Percentiles rank a stretch among this genome's conserved stretches.
phyloP scores from a whole-genome alignment of 2,329 filamentous ascomycete species.

The Rhynchosporium agropyri region DNA sequence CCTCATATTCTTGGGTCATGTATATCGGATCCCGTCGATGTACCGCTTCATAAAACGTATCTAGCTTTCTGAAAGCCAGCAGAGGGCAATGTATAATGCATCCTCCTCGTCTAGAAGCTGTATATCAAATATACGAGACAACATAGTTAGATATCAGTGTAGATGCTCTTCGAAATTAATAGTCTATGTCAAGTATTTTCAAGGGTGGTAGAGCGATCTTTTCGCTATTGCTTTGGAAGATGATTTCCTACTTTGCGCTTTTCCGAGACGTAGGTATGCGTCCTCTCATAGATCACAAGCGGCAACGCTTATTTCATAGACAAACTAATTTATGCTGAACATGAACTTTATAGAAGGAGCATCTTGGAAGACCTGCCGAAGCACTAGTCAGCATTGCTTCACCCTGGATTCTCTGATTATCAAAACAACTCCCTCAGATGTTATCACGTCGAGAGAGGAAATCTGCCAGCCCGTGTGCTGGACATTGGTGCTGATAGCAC shows the following conservation, averaged over 20 bases:
- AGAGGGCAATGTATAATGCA: neutral
- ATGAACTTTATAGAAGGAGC: neutral
- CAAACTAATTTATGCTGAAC: neutral
- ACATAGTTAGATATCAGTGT: neutral
- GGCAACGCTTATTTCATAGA: neutral
- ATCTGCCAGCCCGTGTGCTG: constrained; percentile 3
- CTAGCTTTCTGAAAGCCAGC: neutral
- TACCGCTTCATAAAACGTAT: constrained; percentile 3
- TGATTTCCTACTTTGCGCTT: neutral
- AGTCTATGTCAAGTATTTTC: neutral
- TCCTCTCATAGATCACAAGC: neutral
- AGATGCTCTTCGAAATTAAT: neutral
- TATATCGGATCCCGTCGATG: neutral
- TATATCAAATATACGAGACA: neutral
- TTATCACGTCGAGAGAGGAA: neutral
- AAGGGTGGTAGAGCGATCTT: neutral
- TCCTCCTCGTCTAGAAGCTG: neutral
- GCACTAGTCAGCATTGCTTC: neutral
- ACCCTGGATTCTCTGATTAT: neutral
- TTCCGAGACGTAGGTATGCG: neutral
- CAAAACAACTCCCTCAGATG: neutral
- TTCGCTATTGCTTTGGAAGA: neutral
- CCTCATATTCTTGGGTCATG: neutral
- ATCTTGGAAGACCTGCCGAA: neutral
- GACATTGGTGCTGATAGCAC: neutral